Conservation (phyloP, 2,329 filamentous ascomycete species). For the Colletotrichum eremochloae region DNA sequence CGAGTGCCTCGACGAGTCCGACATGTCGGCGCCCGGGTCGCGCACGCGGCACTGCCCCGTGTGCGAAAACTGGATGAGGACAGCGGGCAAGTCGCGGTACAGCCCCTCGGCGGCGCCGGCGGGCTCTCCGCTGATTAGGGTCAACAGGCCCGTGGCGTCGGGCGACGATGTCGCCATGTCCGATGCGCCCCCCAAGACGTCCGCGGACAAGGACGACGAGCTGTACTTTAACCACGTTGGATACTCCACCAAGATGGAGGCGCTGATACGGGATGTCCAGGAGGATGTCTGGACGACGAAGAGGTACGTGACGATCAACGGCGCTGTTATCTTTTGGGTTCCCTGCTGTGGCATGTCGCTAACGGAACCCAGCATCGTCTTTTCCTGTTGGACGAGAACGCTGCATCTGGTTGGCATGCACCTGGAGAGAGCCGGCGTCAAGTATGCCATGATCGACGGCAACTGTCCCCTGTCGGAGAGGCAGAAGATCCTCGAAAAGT, state of each 20-base stretch:
- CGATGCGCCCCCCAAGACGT: constrained; percentile 1
- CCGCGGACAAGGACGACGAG: constrained; percentile 35
- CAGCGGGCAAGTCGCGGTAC: neutral
- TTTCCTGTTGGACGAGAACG: constrained; percentile 61
- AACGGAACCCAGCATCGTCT: constrained; percentile 55
- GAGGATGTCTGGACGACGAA: constrained; percentile 45
- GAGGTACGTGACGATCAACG: constrained; percentile 43
- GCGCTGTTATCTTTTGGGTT: neutral
- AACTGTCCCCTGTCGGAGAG: constrained; percentile 53
- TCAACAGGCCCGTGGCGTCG: neutral
- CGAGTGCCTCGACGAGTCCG: constrained; percentile 47
- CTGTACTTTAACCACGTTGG: constrained; percentile 48
- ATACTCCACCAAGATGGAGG: constrained; percentile 52
- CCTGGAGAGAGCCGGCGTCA: constrained; percentile 47
- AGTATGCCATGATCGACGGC: constrained; percentile 60
- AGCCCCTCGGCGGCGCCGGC: neutral
- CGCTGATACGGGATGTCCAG: constrained; percentile 50
- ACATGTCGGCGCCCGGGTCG: neutral
- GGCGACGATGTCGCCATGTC: constrained; percentile 15
- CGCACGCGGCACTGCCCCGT: constrained; percentile 44
- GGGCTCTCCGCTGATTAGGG: constrained; percentile 3
- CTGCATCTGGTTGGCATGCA: constrained; percentile 53
- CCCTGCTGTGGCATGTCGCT: neutral
- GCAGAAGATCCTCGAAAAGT: constrained; percentile 55
- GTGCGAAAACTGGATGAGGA: constrained; percentile 42